Conservation (phyloP, 768 basidiomycete species). For the Lentinus tigrinus region DNA sequence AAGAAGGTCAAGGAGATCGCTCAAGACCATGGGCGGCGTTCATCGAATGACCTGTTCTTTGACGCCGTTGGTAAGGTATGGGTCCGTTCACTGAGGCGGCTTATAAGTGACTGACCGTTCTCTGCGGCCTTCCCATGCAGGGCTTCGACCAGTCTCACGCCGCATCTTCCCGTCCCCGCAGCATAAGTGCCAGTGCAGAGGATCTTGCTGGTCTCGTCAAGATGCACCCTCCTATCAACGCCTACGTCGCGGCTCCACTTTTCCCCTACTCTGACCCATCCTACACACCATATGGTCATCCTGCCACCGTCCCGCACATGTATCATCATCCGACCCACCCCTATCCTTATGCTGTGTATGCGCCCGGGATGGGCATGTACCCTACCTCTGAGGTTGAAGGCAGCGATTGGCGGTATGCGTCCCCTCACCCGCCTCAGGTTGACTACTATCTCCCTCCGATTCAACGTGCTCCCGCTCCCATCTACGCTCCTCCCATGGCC, state of each 20-base stretch:
- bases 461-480: not conserved
- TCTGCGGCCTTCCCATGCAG: conserved; percentile 2
- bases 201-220: conserved; percentile 1
- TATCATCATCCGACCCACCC: conserved; percentile 8
- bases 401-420: conserved; percentile 15
- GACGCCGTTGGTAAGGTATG: conserved; percentile 34
- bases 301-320: not conserved
- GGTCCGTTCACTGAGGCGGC: conserved; percentile 1
- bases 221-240: conserved; percentile 9
- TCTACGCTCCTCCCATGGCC: not conserved
- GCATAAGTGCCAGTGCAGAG: conserved; percentile 20
- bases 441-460: conserved; percentile 16
- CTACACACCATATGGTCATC: not conserved
- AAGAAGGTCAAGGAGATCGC: conserved; percentile 19
- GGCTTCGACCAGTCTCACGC: conserved; percentile 9
- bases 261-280: conserved; percentile 10
- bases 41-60: conserved; percentile 38
- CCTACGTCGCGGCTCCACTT: conserved; percentile 1
- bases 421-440: conserved; percentile 5
- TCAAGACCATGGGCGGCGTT: conserved; percentile 31
- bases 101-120: conserved; percentile 1
- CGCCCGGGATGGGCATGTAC: not conserved
- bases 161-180: conserved; percentile 13
- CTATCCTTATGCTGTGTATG: conserved; percentile 10
- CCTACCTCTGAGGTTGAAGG: not conserved